Percentiles rank a stretch among this genome's conserved stretches.
Evolutionary conservation across 2,329 filamentous ascomycete species (phyloP).

Genomic region (Tympanopsis confertula): DNA sequence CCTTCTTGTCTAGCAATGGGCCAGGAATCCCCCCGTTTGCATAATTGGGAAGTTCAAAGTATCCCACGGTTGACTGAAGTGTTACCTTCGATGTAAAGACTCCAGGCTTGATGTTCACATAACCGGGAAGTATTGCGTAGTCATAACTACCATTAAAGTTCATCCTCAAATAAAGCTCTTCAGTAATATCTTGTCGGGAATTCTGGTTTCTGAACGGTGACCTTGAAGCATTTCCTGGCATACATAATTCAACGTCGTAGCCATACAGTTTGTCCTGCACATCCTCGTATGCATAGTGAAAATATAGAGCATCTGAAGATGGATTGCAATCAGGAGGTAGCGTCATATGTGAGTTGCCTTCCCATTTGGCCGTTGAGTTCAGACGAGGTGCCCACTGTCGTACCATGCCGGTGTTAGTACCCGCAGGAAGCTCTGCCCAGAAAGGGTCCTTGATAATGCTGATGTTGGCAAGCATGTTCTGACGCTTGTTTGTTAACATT

Average conservation of each 20-base stretch:
- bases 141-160: not conserved
- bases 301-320: not conserved
- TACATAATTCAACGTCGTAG: not conserved
- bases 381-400: not conserved
- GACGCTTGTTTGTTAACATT: not conserved
- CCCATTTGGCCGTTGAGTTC: not conserved
- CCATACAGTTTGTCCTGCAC: not conserved
- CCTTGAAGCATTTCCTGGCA: not conserved
- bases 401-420: not conserved
- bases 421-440: not conserved
- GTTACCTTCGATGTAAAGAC: not conserved
- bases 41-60: conserved; percentile 1
- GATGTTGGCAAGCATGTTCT: not conserved
- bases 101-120: not conserved
- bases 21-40: not conserved
- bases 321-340: not conserved
- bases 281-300: not conserved
- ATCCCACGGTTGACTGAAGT: not conserved
- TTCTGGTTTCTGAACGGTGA: not conserved
- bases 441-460: not conserved
- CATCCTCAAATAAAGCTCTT: not conserved
- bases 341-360: not conserved
- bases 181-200: not conserved
- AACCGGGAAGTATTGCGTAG: not conserved
- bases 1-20: not conserved